Percentiles rank a stretch among this genome's conserved stretches.
phyloP scores from a whole-genome alignment of 2,329 filamentous ascomycete species.

The Sclerotinia trifoliorum region DNA sequence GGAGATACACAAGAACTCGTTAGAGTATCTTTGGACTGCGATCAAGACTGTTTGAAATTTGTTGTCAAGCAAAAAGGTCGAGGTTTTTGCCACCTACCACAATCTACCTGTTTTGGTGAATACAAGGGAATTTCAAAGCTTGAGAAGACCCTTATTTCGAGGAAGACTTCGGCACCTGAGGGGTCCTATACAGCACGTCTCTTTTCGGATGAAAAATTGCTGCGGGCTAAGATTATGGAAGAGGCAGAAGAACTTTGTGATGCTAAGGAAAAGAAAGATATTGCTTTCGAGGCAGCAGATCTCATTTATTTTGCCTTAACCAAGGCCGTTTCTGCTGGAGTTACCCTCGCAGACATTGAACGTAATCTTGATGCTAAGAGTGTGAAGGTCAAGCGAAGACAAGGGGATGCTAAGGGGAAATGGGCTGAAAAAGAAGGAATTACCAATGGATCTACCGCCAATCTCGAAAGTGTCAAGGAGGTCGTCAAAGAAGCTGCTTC shows the following conservation, averaged over 20 bases:
- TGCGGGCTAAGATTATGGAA: conserved; percentile 97
- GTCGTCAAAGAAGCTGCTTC: conserved; percentile 48
- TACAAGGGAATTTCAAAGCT: conserved; percentile 78
- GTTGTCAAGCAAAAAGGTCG: conserved; percentile 84
- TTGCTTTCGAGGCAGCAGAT: conserved; percentile 93
- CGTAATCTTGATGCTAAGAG: conserved; percentile 91
- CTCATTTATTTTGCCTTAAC: conserved; percentile 94
- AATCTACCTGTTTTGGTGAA: conserved; percentile 87
- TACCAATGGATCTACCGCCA: conserved; percentile 36
- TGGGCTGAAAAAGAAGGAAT: conserved; percentile 85
- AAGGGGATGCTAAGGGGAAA: conserved; percentile 89
- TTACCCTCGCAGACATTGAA: conserved; percentile 85
- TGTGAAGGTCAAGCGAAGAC: conserved; percentile 88
- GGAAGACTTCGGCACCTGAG: conserved; percentile 77
- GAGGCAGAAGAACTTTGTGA: conserved; percentile 94
- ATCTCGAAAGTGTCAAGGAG: conserved; percentile 41
- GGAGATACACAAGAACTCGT: conserved; percentile 91
- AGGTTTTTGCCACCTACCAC: conserved; percentile 90
- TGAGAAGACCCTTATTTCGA: conserved; percentile 79
- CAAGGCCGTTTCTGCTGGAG: conserved; percentile 81
- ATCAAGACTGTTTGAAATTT: conserved; percentile 88
- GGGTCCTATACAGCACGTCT: conserved; percentile 93
- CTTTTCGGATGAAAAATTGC: conserved; percentile 86
- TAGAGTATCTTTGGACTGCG: conserved; percentile 83
- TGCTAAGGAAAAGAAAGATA: conserved; percentile 75